Percentiles rank a stretch among this genome's conserved stretches.
Conservation (phyloP, 2,329 filamentous ascomycete genomes). For the Botryotinia calthae region DNA sequence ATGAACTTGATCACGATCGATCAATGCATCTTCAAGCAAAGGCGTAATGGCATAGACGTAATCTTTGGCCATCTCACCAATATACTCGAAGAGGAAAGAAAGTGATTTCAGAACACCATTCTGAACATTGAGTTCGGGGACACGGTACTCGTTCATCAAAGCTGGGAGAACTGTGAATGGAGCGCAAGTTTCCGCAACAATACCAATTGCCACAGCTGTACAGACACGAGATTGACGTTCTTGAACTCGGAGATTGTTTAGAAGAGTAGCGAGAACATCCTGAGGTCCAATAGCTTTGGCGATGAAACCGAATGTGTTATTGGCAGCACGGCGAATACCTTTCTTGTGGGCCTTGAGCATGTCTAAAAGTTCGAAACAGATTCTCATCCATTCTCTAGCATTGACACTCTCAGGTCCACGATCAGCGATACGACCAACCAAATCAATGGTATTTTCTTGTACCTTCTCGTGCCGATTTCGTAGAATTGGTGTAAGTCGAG, state of each 20-base stretch:
- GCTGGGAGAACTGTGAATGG: slow-evolving; percentile 98
- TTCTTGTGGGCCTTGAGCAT: slow-evolving; percentile 99
- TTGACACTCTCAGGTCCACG: slow-evolving; percentile 95
- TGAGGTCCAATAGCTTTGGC: slow-evolving; percentile 98
- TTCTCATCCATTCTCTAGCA: slow-evolving; percentile 98
- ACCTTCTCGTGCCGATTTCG: slow-evolving; percentile 99
- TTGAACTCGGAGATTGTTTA: slow-evolving; percentile 95
- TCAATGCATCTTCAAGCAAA: slow-evolving; percentile 91
- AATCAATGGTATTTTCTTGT: slow-evolving; percentile 97
- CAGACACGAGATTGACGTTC: slow-evolving; percentile 98
- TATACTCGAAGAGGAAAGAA: slow-evolving; percentile 98
- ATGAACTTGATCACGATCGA: slow-evolving; percentile 97
- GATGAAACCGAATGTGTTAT: slow-evolving; percentile 99
- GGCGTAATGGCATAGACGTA: slow-evolving; percentile 98
- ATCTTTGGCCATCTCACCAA: slow-evolving; percentile 99
- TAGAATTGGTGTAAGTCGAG: slow-evolving; percentile 93
- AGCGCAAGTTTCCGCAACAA: slow-evolving; percentile 96
- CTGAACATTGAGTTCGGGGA: slow-evolving; percentile 97
- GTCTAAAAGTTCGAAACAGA: slow-evolving; percentile 97
- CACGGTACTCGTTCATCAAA: slow-evolving; percentile 98
- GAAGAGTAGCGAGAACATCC: slow-evolving; percentile 89
- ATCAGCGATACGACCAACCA: slow-evolving; percentile 96
- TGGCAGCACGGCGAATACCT: slow-evolving; percentile 94
- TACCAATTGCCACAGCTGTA: slow-evolving; percentile 96
- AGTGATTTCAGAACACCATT: slow-evolving; percentile 97